Evolutionary conservation across 75 land plant species (phyloP), one percentile per base, ranked within the genome.

Genomic region (Cupressus sempervirens): DNA sequence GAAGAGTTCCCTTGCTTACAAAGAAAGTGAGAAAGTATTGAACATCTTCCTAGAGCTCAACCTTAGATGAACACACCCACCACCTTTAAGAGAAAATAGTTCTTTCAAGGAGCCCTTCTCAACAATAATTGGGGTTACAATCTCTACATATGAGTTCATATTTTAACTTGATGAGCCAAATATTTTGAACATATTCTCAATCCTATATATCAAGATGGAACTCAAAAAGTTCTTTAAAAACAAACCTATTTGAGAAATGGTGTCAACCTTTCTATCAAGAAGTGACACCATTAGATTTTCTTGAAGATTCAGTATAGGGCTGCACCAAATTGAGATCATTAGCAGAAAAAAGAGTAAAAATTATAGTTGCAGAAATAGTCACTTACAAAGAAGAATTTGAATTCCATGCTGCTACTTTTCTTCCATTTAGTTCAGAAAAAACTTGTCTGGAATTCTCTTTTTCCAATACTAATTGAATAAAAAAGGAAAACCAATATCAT

Each of bases 11-110:
- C n/a, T n/a, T n/a, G n/a, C n/a, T n/a, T n/a, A n/a, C n/a, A n/a
- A n/a, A n/a, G n/a, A n/a, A n/a, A n/a, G n/a, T n/a, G n/a, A n/a
- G n/a, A n/a, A n/a, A n/a, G n/a, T n/a, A n/a, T n/a, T n/a, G n/a
- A n/a, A n/a, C n/a, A n/a, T n/a, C n/a, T n/a, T n/a, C n/a, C n/a
- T n/a, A n/a, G n/a, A 92, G 83, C 92, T 91, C 83, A 95, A 79
- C 88, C 84, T 91, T 80, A 95, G 65, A 72, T 90, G 95, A 40
- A 95, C 86, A 13, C 84, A 84, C 13, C 94, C 97, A 34, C 94
- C 94, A 81, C 90, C 92, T 50, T 93, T 87, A 36, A 95, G 87
- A 11, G 86, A n/a, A n/a, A n/a, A n/a, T n/a, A n/a, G n/a, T n/a
- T n/a, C n/a, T n/a, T n/a, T n/a, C n/a, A n/a, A n/a, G n/a, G n/a